phyloP scores from a whole-genome alignment of 441 rosid genomes.

The Brassica hybrid region DNA sequence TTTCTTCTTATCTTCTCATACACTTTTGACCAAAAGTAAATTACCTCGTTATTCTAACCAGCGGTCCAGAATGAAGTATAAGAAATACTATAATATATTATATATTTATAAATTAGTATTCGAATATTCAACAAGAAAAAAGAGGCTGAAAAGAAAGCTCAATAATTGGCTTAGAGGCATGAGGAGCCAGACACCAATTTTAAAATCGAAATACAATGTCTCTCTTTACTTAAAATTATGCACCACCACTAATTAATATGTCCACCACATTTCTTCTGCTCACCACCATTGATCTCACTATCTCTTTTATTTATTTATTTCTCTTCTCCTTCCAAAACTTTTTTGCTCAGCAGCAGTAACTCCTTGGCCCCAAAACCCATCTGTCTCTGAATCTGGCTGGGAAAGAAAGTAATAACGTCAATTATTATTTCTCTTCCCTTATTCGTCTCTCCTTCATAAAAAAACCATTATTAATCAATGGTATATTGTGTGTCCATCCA shows the following conservation, averaged over 20 bases:
- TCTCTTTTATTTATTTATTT: not conserved
- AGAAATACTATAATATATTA: too few species aligned
- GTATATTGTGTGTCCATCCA: slow-evolving; percentile 14
- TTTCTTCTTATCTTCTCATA: not conserved
- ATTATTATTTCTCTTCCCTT: not conserved
- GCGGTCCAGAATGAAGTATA: not conserved
- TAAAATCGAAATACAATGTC: slow-evolving; percentile 27
- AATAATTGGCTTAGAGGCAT: slow-evolving; percentile 42
- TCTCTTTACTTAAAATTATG: slow-evolving; percentile 31
- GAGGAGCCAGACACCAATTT: slow-evolving; percentile 36
- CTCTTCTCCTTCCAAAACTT: not conserved
- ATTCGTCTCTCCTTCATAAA: slow-evolving; percentile 33
- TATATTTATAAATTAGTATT: not conserved
- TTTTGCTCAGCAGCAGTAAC: slow-evolving; percentile 34
- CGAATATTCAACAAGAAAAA: slow-evolving; percentile 25
- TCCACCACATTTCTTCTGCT: slow-evolving; percentile 36
- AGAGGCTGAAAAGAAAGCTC: slow-evolving; percentile 30
- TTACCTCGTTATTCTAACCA: not conserved
- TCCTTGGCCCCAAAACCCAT: slow-evolving; percentile 39
- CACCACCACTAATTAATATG: not conserved
- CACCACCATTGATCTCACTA: not conserved
- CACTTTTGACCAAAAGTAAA: too few species aligned
- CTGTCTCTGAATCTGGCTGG: slow-evolving; percentile 32
- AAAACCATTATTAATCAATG: slow-evolving; percentile 12
- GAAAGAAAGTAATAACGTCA: slow-evolving; percentile 22